Conservation (phyloP, 768 basidiomycete species). For the Phylloporus scabripes region DNA sequence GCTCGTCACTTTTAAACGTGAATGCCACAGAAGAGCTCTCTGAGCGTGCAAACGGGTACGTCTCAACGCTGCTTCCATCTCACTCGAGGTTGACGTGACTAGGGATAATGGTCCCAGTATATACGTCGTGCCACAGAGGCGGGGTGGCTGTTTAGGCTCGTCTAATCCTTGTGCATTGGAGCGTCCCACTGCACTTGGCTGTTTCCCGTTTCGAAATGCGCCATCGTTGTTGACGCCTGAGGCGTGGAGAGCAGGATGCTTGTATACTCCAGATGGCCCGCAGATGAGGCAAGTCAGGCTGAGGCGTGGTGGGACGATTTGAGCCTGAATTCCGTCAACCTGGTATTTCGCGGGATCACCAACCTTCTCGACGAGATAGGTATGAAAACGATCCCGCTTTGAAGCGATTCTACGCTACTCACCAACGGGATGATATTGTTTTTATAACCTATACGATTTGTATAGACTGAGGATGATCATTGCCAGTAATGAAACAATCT, state of each 20-base stretch:
- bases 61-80: background rate
- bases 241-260: conserved; percentile 12
- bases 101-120: conserved; percentile 3
- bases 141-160: background rate
- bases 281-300: conserved; percentile 3
- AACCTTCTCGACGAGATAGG: conserved; percentile 20
- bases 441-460: conserved; percentile 11
- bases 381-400: conserved; percentile 20
- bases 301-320: conserved; percentile 10
- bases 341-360: background rate
- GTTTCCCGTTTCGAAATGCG: conserved; percentile 6
- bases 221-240: conserved; percentile 7
- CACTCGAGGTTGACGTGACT: background rate
- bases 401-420: conserved; percentile 1
- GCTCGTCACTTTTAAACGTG: background rate
- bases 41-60: conserved; percentile 1
- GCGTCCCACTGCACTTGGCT: conserved; percentile 1
- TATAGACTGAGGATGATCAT: background rate
- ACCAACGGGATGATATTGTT: conserved; percentile 5
- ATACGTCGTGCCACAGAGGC: conserved; percentile 21
- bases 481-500: background rate
- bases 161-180: background rate
- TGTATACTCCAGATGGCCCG: conserved; percentile 11
- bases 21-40: background rate
- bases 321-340: background rate